Base-by-base conservation (phyloP, 257 asterid genomes). In the Ocimum tenuiflorum region DNA sequence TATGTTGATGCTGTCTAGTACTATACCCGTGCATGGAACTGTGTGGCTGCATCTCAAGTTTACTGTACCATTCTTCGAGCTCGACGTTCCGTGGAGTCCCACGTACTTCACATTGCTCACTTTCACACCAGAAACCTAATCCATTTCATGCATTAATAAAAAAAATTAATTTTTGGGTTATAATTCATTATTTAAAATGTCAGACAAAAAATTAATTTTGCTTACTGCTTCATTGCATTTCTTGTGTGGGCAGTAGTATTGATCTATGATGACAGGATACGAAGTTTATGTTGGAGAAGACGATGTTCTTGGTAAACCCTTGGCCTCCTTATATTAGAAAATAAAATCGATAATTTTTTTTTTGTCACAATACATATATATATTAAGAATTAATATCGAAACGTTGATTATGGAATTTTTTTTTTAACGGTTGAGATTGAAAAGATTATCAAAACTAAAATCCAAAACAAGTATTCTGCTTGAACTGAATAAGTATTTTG, bases 211-310 rank as follows among this genome's bases (percentile, higher is more conserved):
- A 13, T 42, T 42, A 3, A 42, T 11, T 12, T 11, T 43, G 7
- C 19, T 79, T 65, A 74, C 78, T 41, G 65, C 1, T 19, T 18
- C 15, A 7, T 1, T 7, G 67, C 86, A 81, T 42, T 19, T 8
- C 18, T 36, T 0, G 60, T 63, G 78, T 46, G 85, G 85, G 56
- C 83, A 77, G 64, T 79, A 77, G 27, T 42, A 63, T 39, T 79
- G 83, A 72, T 82, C 71, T 7, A 82, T 75, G 13, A 79, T 36
- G 12, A 76, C 64, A 17, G 84, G 82, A 53, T 14, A 14, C 22
- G 43, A 82, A 65, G 17, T 8, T 60, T 46, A 79, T 76, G 10
- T 68, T 17, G 23, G 71, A 53, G 71, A 81, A 82, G 39, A 22
- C 23, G 12, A 76, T 82, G 7, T 51, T 67, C 60, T 56, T 82